Evolutionary conservation across 495 filamentous ascomycete genomes (phyloP).

Genomic region (Astrothelium macrocarpum): DNA sequence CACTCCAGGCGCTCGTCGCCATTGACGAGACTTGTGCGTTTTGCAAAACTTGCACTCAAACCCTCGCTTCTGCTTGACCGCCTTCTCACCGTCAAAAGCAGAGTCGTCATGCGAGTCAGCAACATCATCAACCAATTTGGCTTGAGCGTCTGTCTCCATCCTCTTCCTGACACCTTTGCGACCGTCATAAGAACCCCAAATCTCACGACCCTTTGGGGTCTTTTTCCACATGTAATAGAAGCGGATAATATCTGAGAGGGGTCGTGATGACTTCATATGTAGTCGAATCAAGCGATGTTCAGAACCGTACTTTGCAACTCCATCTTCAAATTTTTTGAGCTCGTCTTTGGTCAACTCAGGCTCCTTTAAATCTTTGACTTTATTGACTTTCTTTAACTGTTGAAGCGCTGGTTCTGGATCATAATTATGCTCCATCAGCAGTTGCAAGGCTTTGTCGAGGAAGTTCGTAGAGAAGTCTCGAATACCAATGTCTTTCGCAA

Average conservation of each 20-base stretch:
- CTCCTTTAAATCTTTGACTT: conserved; percentile 71
- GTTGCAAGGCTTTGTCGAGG: conserved; percentile 70
- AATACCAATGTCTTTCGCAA: conserved; percentile 55
- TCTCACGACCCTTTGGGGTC: conserved; percentile 66
- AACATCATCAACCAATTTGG: conserved; percentile 80
- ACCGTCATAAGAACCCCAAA: conserved; percentile 83
- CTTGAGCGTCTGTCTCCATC: conserved; percentile 51
- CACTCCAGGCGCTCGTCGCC: conserved; percentile 77
- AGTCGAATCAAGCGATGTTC: conserved; percentile 76
- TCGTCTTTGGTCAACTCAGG: conserved; percentile 72
- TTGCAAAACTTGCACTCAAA: conserved; percentile 95
- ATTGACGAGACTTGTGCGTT: conserved; percentile 71
- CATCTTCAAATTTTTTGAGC: conserved; percentile 84
- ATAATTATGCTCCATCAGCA: conserved; percentile 63
- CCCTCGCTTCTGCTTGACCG: conserved; percentile 59
- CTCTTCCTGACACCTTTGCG: conserved; percentile 72
- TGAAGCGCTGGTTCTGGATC: conserved; percentile 63
- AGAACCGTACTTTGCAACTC: conserved; percentile 80
- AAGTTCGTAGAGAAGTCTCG: conserved; percentile 71
- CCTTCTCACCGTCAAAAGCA: conserved; percentile 89
- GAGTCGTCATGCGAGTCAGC: conserved; percentile 92
- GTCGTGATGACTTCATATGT: conserved; percentile 66
- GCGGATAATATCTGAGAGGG: conserved; percentile 68
- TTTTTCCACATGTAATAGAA: conserved; percentile 99
- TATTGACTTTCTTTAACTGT: conserved; percentile 53